Conservation (phyloP, 176 grass and related monocot species). For the Canna indica region DNA sequence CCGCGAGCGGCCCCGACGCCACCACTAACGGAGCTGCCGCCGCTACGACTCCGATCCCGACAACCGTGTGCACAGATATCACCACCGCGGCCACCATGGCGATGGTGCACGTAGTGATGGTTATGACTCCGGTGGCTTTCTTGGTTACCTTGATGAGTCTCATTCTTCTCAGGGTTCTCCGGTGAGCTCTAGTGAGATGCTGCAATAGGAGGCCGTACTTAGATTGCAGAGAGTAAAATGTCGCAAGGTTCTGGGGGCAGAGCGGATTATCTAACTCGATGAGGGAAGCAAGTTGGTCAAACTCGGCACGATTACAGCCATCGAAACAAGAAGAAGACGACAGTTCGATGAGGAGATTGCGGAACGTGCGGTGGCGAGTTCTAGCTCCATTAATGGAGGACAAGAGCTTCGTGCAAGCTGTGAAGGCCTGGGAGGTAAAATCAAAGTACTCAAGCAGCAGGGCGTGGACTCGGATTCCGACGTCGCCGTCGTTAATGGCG, state of each 20-base stretch:
- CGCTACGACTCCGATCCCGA: constrained; percentile 26
- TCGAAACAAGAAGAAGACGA: not conserved
- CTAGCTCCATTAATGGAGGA: constrained; percentile 34
- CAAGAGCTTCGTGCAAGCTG: constrained; percentile 52
- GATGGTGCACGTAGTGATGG: constrained; percentile 24
- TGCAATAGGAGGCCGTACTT: constrained; percentile 32
- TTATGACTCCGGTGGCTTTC: constrained; percentile 23
- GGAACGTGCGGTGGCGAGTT: constrained; percentile 36
- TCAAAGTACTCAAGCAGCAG: constrained; percentile 70
- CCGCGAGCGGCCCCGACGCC: not conserved
- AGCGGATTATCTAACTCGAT: constrained; percentile 52
- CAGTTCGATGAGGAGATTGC: constrained; percentile 30
- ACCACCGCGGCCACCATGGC: constrained; percentile 25
- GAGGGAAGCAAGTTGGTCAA: constrained; percentile 25
- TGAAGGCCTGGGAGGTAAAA: constrained; percentile 43
- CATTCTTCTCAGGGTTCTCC: constrained; percentile 17
- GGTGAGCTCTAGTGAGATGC: constrained; percentile 24
- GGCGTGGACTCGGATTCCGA: not conserved
- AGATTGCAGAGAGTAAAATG: constrained; percentile 34
- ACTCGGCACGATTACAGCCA: not conserved
- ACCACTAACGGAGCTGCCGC: not conserved
- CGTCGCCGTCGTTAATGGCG: not conserved
- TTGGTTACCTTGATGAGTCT: constrained; percentile 5
- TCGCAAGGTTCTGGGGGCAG: constrained; percentile 20
- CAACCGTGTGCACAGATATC: constrained; percentile 29